phyloP scores from a whole-genome alignment of 768 basidiomycete species.

The Kwoniella sp. region DNA sequence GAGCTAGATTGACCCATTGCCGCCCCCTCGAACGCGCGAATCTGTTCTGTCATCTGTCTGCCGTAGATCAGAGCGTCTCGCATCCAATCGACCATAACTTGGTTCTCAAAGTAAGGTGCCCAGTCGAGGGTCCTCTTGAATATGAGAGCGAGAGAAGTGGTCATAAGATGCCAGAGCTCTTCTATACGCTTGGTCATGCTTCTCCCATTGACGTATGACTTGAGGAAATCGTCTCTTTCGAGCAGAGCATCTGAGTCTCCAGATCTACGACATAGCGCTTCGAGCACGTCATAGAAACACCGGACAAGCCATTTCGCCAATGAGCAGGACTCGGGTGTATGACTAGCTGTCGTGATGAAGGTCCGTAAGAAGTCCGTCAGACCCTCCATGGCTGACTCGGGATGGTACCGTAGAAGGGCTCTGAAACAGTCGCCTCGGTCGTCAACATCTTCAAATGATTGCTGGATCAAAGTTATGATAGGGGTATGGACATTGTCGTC shows the following conservation, averaged over 20 bases:
- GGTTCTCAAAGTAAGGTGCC: conserved; percentile 72
- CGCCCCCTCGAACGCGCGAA: conserved; percentile 72
- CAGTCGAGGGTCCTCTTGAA: conserved; percentile 79
- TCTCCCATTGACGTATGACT: conserved; percentile 24
- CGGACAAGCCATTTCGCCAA: conserved; percentile 85
- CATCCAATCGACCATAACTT: conserved; percentile 95
- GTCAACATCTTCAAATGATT: conserved; percentile 79
- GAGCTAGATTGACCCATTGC: conserved; percentile 51
- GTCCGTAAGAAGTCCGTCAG: conserved; percentile 63
- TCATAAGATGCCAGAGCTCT: conserved; percentile 78
- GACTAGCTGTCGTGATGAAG: conserved; percentile 62
- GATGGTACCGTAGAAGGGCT: conserved; percentile 64
- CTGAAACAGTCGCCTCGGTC: conserved; percentile 82
- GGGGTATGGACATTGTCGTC: conserved; percentile 67
- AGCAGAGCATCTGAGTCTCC: conserved; percentile 67
- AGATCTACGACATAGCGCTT: conserved; percentile 62
- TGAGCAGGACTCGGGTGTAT: conserved; percentile 77
- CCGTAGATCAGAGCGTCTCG: conserved; percentile 93
- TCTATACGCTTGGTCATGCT: conserved; percentile 59
- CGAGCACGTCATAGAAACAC: conserved; percentile 87
- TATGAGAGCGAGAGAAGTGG: conserved; percentile 70
- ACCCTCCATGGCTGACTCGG: conserved; percentile 66
- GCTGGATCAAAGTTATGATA: conserved; percentile 72
- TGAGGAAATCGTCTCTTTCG: conserved; percentile 42
- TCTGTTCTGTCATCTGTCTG: conserved; percentile 73